Evolutionary conservation across 2,329 filamentous ascomycete species (phyloP).

Genomic region (Cladosporium cucumerinum): DNA sequence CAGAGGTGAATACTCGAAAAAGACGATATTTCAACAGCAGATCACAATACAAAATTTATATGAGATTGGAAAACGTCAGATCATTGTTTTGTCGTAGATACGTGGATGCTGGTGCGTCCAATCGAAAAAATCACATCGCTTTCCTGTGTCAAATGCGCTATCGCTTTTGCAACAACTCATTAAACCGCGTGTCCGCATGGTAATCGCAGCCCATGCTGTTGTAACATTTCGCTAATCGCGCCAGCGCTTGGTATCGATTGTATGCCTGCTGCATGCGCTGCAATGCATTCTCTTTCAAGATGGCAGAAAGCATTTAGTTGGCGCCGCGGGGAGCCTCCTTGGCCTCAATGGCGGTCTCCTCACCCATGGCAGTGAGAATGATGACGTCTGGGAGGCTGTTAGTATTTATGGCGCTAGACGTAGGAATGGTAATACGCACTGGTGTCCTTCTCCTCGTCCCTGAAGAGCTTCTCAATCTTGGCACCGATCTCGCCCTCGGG

Average conservation of each 20-base stretch:
- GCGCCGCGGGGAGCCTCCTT: conserved; percentile 73
- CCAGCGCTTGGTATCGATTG: conserved; percentile 19
- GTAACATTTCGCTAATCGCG: conserved; percentile 18
- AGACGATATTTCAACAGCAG: neutral
- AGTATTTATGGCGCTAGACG: neutral
- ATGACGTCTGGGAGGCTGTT: conserved; percentile 65
- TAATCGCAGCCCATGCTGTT: conserved; percentile 17
- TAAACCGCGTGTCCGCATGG: conserved; percentile 16
- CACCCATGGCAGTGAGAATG: conserved; percentile 92
- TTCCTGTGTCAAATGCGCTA: conserved; percentile 17
- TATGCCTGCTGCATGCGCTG: conserved; percentile 16
- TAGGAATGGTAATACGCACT: conserved; percentile 61
- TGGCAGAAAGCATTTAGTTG: conserved; percentile 6
- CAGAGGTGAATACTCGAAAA: neutral
- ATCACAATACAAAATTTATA: neutral
- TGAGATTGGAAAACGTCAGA: conserved; percentile 14
- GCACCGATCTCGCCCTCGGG: conserved; percentile 86
- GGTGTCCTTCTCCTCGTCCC: conserved; percentile 81
- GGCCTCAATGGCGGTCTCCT: conserved; percentile 86
- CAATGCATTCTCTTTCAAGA: conserved; percentile 6
- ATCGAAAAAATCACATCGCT: conserved; percentile 18
- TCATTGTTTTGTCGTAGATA: conserved; percentile 17
- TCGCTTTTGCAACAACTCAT: conserved; percentile 18
- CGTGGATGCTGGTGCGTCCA: conserved; percentile 17
- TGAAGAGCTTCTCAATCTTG: conserved; percentile 79